Conservation (phyloP, 108 stramenopile genomes). For the Bacterosira constricta region DNA sequence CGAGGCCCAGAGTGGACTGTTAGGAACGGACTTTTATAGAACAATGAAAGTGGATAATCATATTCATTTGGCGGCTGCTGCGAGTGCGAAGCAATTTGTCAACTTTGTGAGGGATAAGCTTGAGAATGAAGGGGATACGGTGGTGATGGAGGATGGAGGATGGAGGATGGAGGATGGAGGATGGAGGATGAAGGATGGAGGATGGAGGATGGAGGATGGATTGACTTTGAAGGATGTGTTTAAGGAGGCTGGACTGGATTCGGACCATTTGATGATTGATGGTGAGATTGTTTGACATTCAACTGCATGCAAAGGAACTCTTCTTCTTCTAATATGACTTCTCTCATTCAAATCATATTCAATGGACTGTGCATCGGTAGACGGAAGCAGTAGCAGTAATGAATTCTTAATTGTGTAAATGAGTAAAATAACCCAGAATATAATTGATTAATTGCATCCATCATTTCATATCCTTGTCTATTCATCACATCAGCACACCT, state of each 20-base stretch:
- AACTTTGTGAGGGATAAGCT: constrained; percentile 98
- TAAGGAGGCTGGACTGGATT: constrained; percentile 88
- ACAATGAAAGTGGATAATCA: constrained; percentile 99
- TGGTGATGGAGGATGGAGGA: constrained; percentile 77
- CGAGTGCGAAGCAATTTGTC: constrained; percentile 98
- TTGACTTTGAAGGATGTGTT: constrained; percentile 83
- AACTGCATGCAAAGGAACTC: neutral
- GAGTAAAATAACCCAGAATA: too few relatives aligned
- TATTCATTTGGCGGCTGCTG: constrained; percentile 96
- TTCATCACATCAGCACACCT: too few relatives aligned
- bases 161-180: too few relatives aligned
- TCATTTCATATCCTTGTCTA: too few relatives aligned
- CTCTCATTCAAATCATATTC: neutral
- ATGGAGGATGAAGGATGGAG: too few relatives aligned
- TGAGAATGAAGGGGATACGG: constrained; percentile 84
- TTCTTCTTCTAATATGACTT: too few relatives aligned
- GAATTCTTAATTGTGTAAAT: too few relatives aligned
- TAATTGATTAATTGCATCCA: too few relatives aligned
- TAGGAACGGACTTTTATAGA: constrained; percentile 98
- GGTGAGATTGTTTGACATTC: constrained; percentile 46
- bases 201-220: constrained; percentile 71
- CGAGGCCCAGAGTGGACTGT: constrained; percentile 76
- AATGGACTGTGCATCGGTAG: too few relatives aligned
- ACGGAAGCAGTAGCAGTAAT: too few relatives aligned
- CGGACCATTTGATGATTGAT: constrained; percentile 98